Evolutionary conservation across 1,139 yeast genomes (phyloP), one percentile per base, ranked within the genome.

Genomic region (Wickerhamomyces sp.): DNA sequence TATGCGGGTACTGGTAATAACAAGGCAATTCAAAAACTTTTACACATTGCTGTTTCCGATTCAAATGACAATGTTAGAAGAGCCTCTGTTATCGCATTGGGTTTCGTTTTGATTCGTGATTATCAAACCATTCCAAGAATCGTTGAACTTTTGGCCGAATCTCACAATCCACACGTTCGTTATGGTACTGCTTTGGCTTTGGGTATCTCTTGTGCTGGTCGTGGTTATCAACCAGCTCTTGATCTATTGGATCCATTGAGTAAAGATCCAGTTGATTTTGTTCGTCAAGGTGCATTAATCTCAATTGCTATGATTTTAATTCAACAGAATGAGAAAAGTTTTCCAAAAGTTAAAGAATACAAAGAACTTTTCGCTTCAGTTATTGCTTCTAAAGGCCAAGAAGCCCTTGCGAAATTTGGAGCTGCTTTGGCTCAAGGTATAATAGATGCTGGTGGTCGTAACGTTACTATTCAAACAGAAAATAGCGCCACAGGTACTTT

Each of bases 361-460:
- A 84, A 81, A 53, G 83, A 84, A 52, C 72, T 73, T 35, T 78
- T 84, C 50, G 82, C 89, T 32, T 78, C 76, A 44, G 82, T 88
- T 13, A 75, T 89, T 40, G 69, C 81, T 30, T 85, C 82, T 53
- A 93, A 91, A 62, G 95, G 87, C 51, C 96, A 89, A 62, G 98
- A 91, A 62, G 95, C 96, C 6, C 74, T 93, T 62, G 96, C 97
- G 29, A 89, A 88, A 63, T 91, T 89, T 61, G 99, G 99, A 57
- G 97, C 98, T 26, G 87, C 96, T 15, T 68, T 93, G 36, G 91
- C 96, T 11, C 97, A 89, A 65, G 98, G 99, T 60, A 91, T 91
- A 47, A 81, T 93, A 58, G 97, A 91, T 64, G 98, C 98, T 12
- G 97, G 98, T 63, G 99, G 99, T 16, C 78, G 98, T 58, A 91